phyloP scores from a whole-genome alignment of 768 basidiomycete genomes.

The Suillus discolor region DNA sequence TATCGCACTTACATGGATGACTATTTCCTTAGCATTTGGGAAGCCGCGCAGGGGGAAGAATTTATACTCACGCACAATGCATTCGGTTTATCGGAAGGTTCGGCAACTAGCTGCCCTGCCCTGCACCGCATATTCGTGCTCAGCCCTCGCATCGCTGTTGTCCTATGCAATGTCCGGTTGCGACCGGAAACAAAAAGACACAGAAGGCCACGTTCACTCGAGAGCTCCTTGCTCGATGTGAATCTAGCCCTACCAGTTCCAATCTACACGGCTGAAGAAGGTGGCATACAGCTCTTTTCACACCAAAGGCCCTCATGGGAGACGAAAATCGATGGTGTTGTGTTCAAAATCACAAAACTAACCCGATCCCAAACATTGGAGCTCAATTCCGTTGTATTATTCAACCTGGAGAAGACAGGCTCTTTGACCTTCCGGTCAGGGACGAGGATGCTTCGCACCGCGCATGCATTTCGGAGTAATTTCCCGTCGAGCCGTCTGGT shows the following conservation, averaged over 20 bases:
- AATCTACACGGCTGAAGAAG: not conserved
- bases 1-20: constrained; percentile 32
- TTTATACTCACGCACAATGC: constrained; percentile 36
- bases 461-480: constrained; percentile 5
- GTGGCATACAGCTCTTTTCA: no score
- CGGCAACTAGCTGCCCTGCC: constrained; percentile 18
- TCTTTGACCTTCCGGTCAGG: constrained; percentile 12
- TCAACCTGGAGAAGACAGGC: not conserved
- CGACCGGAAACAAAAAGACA: not conserved
- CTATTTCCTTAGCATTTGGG: constrained; percentile 38
- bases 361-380: constrained; percentile 7
- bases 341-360: constrained; percentile 33
- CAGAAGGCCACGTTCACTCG: not conserved
- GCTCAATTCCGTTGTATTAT: constrained; percentile 9
- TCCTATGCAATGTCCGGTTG: constrained; percentile 28
- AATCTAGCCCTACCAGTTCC: not conserved
- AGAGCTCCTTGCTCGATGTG: constrained; percentile 7
- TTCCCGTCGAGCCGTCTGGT: not conserved
- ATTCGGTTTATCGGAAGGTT: constrained; percentile 39
- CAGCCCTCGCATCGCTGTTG: constrained; percentile 36
- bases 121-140: constrained; percentile 37
- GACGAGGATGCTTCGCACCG: constrained; percentile 11
- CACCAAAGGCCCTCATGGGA: not conserved
- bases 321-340: constrained; percentile 28
- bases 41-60: constrained; percentile 34